Base-by-base conservation (phyloP, 2,329 filamentous ascomycete species). In the Apiospora marii region DNA sequence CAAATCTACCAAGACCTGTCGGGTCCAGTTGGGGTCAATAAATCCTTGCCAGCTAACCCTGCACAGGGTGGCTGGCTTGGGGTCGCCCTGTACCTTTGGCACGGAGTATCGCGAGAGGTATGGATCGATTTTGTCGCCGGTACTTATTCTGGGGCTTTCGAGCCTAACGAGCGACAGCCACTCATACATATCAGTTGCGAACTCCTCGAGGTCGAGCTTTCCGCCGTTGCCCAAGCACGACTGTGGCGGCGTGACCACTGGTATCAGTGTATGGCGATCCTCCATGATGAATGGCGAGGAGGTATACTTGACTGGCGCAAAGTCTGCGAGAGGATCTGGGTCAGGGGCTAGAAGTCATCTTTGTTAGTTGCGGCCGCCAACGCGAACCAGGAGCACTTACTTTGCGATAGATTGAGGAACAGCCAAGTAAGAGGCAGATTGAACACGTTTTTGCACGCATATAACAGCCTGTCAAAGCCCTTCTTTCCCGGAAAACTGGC, bases 401-500 rank as follows among this genome's bases (percentile, higher is more conserved):
- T 82, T 74, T 83, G 85, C 76, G 78, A 83, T 53, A 91, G 80
- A 77, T 95, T 92, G 78, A 88, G 92, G 77, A 96, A 95, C 0
- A 98, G 84, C 95, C 96, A 98, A 1, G 89, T 89, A 30, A 92
- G 78, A 1, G 92, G 90, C 64, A 87, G 83, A 68, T 88, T 89
- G 30, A 98, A 85, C 30, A 94, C 94, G 74, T 94, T 94, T 77
- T 92, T 92, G 81, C 92, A 94, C 19, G 94, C 94, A 86, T 93
- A 93, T 8, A 92, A 81, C 19, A 98, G 84, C 67, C 94, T 87
- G 74, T 95, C 92, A 78, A 97, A 98, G 0, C 91, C 92, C 75
- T 93, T 95, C 81, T 94, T 96, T 4, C 95, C 95, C 71, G 91
- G 92, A 10, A 94, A 81, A 94, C 98, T 98, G 0, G 91, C 91